Evolutionary conservation across 148 eudicot species (phyloP).

Genomic region (Pouteria glomerata): DNA sequence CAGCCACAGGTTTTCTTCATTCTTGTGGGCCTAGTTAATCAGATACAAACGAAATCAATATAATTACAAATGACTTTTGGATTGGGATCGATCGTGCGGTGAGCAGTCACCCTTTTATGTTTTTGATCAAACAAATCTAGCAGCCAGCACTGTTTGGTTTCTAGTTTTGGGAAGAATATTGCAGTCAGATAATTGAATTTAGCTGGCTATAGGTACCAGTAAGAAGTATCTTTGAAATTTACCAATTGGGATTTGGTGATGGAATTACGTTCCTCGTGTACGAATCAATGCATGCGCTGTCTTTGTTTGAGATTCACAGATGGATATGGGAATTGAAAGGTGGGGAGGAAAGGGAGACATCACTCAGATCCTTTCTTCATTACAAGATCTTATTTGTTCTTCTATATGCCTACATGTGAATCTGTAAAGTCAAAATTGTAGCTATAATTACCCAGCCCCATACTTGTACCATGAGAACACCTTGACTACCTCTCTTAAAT

Average conservation of each 20-base stretch:
- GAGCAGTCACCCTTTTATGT: no score
- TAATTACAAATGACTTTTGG: no score
- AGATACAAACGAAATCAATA: no score
- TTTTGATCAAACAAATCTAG: no score
- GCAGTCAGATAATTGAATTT: constrained; percentile 15
- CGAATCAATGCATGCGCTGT: constrained; percentile 10
- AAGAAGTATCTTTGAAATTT: constrained; percentile 31
- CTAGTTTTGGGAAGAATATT: background rate
- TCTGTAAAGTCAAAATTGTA: no score
- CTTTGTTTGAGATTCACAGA: constrained; percentile 11
- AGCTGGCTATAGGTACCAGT: constrained; percentile 18
- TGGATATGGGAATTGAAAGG: background rate
- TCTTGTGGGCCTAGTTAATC: no score
- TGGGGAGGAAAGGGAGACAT: constrained; percentile 31
- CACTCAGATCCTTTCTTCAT: constrained; percentile 24
- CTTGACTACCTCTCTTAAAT: no score
- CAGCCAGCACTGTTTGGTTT: no score
- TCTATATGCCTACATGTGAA: constrained; percentile 28
- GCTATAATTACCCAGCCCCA: no score
- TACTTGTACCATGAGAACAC: no score
- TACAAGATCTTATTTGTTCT: constrained; percentile 40
- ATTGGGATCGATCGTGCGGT: no score
- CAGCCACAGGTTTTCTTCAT: no score
- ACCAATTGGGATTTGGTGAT: constrained; percentile 8
- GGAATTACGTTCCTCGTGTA: background rate